Evolutionary conservation across 2,329 filamentous ascomycete species (phyloP).

Genomic region (Colletotrichum gloeosporioides): DNA sequence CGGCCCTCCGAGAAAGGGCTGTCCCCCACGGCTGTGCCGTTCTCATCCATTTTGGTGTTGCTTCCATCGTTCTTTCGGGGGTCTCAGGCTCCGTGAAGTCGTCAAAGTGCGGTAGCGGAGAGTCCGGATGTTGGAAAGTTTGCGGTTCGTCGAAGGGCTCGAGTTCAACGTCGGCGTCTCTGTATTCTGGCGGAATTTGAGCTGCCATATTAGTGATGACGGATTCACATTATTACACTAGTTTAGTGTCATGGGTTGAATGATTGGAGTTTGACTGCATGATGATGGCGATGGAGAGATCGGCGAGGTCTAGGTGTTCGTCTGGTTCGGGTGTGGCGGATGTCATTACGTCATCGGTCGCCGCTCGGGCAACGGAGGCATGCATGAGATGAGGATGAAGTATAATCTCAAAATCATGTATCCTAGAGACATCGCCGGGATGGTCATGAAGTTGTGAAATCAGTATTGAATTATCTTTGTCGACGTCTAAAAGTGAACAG

Average conservation of each 20-base stretch:
- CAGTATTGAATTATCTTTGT: no score
- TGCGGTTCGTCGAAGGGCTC: neutral
- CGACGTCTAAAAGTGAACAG: no score
- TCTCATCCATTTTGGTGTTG: conserved; percentile 2
- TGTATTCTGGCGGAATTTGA: neutral
- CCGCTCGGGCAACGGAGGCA: neutral
- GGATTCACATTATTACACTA: neutral
- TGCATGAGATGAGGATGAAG: no score
- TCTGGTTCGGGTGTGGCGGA: neutral
- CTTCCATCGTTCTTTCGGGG: neutral
- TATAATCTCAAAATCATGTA: neutral
- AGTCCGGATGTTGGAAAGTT: neutral
- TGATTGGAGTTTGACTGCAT: neutral
- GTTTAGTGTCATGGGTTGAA: neutral
- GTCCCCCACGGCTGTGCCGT: neutral
- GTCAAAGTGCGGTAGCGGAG: neutral
- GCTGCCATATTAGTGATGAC: neutral
- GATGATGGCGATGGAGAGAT: neutral
- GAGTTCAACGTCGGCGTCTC: conserved; percentile 10
- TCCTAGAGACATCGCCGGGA: no score
- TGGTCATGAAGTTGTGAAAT: no score
- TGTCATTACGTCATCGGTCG: conserved; percentile 1
- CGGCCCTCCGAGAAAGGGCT: neutral
- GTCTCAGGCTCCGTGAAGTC: neutral
- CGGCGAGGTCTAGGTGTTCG: neutral